Evolutionary conservation across 768 basidiomycete species (phyloP).

Genomic region (Tephrocybe sp.): DNA sequence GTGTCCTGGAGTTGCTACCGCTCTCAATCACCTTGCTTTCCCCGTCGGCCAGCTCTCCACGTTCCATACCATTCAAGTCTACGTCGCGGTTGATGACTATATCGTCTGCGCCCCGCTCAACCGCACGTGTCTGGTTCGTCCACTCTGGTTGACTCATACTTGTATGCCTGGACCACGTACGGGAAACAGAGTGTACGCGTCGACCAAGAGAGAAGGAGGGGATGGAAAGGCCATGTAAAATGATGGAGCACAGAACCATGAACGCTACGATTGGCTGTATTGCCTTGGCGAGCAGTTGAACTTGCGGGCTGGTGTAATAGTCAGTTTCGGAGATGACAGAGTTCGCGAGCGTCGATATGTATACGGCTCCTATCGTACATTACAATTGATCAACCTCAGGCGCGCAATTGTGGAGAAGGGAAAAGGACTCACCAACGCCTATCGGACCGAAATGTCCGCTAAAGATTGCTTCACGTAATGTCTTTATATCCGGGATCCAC

Average conservation of each 20-base stretch:
- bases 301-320: slow-evolving; percentile 50
- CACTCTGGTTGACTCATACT: slow-evolving; percentile 61
- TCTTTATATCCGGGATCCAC: slow-evolving; percentile 97
- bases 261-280: slow-evolving; percentile 95
- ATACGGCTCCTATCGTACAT: slow-evolving; percentile 68
- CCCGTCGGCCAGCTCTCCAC: slow-evolving; percentile 14
- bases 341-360: slow-evolving; percentile 84
- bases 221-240: slow-evolving; percentile 88
- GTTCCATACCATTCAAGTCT: slow-evolving; percentile 40
- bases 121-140: slow-evolving; percentile 72
- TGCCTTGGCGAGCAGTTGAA: slow-evolving; percentile 61
- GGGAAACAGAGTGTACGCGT: slow-evolving; percentile 85
- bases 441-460: slow-evolving; percentile 95
- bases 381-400: background rate
- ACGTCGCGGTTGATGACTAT: slow-evolving; percentile 83
- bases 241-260: slow-evolving; percentile 89
- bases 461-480: slow-evolving; percentile 89
- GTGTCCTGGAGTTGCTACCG: slow-evolving; percentile 12
- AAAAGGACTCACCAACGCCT: slow-evolving; percentile 53
- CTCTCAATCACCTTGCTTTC: slow-evolving; percentile 12
- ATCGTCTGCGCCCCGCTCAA: slow-evolving; percentile 62
- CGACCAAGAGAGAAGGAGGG: slow-evolving; percentile 91
- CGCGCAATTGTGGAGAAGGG: background rate
- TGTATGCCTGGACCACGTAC: slow-evolving; percentile 86
- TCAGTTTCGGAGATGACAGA: slow-evolving; percentile 45